Conservation (phyloP, 768 basidiomycete genomes). For the Inosperma sp. region DNA sequence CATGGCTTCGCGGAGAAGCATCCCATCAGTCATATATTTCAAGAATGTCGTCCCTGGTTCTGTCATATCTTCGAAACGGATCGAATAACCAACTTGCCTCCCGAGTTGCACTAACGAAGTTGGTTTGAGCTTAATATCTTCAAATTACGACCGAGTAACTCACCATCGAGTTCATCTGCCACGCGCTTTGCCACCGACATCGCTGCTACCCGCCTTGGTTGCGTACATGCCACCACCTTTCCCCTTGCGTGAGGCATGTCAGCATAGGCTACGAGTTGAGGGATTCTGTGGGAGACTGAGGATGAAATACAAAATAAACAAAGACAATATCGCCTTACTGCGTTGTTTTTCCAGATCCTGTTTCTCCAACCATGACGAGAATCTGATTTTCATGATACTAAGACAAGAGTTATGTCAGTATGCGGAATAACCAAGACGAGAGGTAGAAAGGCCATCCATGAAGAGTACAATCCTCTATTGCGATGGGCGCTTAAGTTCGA, state of each 20-base stretch:
- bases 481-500: too few species aligned
- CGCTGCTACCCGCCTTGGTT: conserved; percentile 92
- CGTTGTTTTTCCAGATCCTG: conserved; percentile 94
- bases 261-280: conserved; percentile 92
- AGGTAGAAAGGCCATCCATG: conserved; percentile 42
- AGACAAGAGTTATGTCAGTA: conserved; percentile 15
- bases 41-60: conserved; percentile 86
- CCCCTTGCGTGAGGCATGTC: conserved; percentile 88
- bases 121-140: neutral
- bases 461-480: conserved; percentile 21
- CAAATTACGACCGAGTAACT: conserved; percentile 24
- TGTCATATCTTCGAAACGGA: conserved; percentile 97
- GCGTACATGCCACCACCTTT: conserved; percentile 93
- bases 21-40: conserved; percentile 99
- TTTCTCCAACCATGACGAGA: conserved; percentile 82
- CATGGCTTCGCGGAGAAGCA: too few species aligned
- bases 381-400: conserved; percentile 79
- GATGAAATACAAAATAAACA: conserved; percentile 3
- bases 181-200: conserved; percentile 99
- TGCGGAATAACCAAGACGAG: conserved; percentile 38
- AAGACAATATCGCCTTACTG: conserved; percentile 44
- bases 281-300: conserved; percentile 57
- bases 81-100: too few species aligned
- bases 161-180: conserved; percentile 98
- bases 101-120: conserved; percentile 71